Percentiles rank a stretch among this genome's conserved stretches.
These are phyloP conservation scores for Aulographum hederae DNA, from an alignment of 2,329 filamentous ascomycete species.

Conservation along the genomic window DNA sequence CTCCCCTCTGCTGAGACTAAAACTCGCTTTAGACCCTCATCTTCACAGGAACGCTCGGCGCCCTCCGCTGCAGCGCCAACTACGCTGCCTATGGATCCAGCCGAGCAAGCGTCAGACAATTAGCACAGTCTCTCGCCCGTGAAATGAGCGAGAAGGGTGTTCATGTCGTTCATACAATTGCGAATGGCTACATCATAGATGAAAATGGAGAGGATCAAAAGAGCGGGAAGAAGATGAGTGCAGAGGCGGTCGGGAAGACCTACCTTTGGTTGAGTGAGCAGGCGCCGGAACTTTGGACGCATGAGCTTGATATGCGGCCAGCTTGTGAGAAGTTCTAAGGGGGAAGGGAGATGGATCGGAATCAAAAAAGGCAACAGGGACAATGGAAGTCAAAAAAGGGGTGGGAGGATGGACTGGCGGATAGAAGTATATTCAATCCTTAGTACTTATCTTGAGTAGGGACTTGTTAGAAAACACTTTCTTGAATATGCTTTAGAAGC, in stretches of 20 bases:
- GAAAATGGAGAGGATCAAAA: conserved; percentile 28
- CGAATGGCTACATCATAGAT: conserved; percentile 35
- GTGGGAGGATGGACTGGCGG: too few relatives aligned
- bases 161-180: conserved; percentile 41
- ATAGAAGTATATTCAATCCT: too few relatives aligned
- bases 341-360: too few relatives aligned
- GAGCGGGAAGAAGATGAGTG: conserved; percentile 36
- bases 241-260: conserved; percentile 37
- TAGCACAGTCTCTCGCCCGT: conserved; percentile 36
- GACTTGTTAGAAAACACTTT: too few relatives aligned
- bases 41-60: conserved; percentile 19
- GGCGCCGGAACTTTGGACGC: conserved; percentile 30
- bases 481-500: too few relatives aligned
- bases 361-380: too few relatives aligned
- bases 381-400: too few relatives aligned
- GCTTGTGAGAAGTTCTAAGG: conserved; percentile 30
- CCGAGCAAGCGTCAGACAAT: conserved; percentile 31
- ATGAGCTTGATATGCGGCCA: conserved; percentile 33
- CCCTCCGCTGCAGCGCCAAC: conserved; percentile 33
- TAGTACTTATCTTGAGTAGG: too few relatives aligned
- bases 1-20: too few relatives aligned
- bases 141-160: conserved; percentile 38
- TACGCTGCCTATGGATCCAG: conserved; percentile 37
- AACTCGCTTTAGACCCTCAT: conserved; percentile 1
- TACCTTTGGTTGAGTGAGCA: conserved; percentile 34